Evolutionary conservation across 371 early-diverging fungal species (phyloP).

Genomic region (Blyttiomyces sp.): DNA sequence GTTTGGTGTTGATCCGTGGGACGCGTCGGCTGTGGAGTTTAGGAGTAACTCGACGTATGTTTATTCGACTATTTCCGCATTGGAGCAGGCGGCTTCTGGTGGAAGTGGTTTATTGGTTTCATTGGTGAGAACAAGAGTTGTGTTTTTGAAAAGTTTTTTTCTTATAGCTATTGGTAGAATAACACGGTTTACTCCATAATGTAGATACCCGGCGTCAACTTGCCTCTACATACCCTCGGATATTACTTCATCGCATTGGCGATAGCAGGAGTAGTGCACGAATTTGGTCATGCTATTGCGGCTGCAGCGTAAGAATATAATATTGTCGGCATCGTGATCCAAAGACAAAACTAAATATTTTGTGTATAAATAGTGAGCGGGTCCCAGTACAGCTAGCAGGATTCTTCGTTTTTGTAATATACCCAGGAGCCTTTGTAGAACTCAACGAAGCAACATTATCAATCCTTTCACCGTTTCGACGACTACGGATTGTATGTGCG

Average conservation of each 20-base stretch:
- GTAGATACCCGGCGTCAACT: conserved; percentile 77
- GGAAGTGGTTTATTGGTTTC: too few species aligned
- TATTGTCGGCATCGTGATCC: background rate
- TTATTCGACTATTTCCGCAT: too few species aligned
- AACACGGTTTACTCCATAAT: too few species aligned
- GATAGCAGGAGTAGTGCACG: conserved; percentile 69
- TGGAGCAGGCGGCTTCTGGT: too few species aligned
- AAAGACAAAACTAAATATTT: background rate
- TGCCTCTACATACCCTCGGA: conserved; percentile 69
- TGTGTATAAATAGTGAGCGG: conserved; percentile 44
- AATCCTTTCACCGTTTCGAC: conserved; percentile 45
- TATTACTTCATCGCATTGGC: conserved; percentile 67
- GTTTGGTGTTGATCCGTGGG: too few species aligned
- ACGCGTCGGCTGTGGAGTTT: too few species aligned
- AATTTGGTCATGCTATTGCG: conserved; percentile 79
- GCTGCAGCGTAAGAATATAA: conserved; percentile 51
- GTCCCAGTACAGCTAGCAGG: conserved; percentile 67
- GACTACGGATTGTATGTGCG: conserved; percentile 71
- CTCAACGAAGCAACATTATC: conserved; percentile 53
- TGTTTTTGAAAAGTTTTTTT: too few species aligned
- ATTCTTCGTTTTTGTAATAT: conserved; percentile 67
- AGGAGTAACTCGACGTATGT: too few species aligned
- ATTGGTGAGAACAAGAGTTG: too few species aligned
- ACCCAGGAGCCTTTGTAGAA: conserved; percentile 86
- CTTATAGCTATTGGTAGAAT: too few species aligned